Evolutionary conservation across 2,329 filamentous ascomycete genomes (phyloP).

Genomic region (Aspergillus pseudonomiae): DNA sequence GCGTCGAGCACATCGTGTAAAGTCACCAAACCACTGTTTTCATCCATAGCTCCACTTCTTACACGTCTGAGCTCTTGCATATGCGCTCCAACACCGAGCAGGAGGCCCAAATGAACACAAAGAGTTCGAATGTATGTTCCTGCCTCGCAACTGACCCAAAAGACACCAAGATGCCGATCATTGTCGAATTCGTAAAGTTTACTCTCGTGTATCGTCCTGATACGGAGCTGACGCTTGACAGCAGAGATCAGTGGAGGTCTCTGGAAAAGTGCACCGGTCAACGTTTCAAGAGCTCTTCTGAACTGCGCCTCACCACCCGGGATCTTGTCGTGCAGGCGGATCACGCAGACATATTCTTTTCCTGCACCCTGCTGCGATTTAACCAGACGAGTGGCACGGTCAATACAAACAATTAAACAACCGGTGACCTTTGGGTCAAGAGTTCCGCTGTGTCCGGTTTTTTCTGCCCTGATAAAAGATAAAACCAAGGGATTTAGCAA

Average conservation of each 20-base stretch:
- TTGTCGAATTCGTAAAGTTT: slow-evolving; percentile 98
- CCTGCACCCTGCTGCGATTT: slow-evolving; percentile 98
- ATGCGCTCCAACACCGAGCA: slow-evolving; percentile 84
- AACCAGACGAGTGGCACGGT: slow-evolving; percentile 94
- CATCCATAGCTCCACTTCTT: slow-evolving; percentile 91
- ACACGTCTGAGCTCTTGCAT: slow-evolving; percentile 98
- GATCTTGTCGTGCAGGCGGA: slow-evolving; percentile 92
- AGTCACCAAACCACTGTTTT: slow-evolving; percentile 85
- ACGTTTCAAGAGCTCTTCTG: slow-evolving; percentile 87
- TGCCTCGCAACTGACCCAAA: slow-evolving; percentile 99
- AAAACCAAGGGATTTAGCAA: slow-evolving; percentile 24
- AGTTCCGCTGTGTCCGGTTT: slow-evolving; percentile 97
- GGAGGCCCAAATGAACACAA: slow-evolving; percentile 84
- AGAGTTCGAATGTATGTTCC: slow-evolving; percentile 99
- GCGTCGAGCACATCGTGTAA: slow-evolving; percentile 95
- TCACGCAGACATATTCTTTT: slow-evolving; percentile 98
- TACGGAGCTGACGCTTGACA: slow-evolving; percentile 97
- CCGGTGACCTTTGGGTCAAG: slow-evolving; percentile 98
- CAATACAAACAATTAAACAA: slow-evolving; percentile 91
- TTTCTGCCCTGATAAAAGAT: slow-evolving; percentile 69
- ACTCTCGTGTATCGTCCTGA: slow-evolving; percentile 96
- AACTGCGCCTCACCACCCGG: slow-evolving; percentile 93
- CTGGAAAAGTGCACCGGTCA: slow-evolving; percentile 96
- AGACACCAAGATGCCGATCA: slow-evolving; percentile 93
- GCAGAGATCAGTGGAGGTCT: slow-evolving; percentile 95